Evolutionary conservation across 805 yeast genomes (phyloP).

Genomic region (Spathaspora sp.): DNA sequence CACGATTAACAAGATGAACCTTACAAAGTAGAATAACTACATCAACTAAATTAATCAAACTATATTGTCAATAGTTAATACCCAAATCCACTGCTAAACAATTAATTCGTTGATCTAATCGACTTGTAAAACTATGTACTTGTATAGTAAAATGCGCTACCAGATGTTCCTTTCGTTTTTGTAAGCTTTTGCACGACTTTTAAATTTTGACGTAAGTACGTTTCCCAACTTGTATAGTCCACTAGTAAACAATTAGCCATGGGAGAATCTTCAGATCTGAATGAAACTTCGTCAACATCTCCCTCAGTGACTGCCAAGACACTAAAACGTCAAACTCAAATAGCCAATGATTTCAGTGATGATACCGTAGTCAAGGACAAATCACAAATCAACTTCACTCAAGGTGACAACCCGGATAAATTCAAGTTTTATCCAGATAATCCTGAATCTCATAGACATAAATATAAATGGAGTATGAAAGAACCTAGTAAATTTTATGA

Average conservation of each 20-base stretch:
- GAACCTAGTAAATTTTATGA: constrained; percentile 84
- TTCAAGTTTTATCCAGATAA: constrained; percentile 81
- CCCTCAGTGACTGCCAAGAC: background rate
- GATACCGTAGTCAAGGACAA: constrained; percentile 32
- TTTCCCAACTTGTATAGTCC: background rate
- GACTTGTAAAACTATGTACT: too few relatives aligned
- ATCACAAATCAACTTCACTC: constrained; percentile 50
- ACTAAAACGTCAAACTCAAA: background rate
- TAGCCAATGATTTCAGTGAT: constrained; percentile 6
- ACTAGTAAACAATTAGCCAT: background rate
- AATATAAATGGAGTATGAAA: constrained; percentile 65
- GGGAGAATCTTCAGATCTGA: background rate
- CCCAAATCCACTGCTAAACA: too few relatives aligned
- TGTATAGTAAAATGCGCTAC: background rate
- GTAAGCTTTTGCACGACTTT: too few relatives aligned
- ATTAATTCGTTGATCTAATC: too few relatives aligned
- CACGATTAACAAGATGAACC: too few relatives aligned
- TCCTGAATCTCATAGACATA: constrained; percentile 71
- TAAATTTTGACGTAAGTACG: background rate
- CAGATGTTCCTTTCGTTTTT: background rate
- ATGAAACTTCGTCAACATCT: background rate
- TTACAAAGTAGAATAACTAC: too few relatives aligned
- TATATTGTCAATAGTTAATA: too few relatives aligned
- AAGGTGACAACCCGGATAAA: constrained; percentile 45
- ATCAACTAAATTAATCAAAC: too few relatives aligned